Base-by-base conservation (phyloP, 1,284 basidiomycete genomes). In the Puccinia hordei region DNA sequence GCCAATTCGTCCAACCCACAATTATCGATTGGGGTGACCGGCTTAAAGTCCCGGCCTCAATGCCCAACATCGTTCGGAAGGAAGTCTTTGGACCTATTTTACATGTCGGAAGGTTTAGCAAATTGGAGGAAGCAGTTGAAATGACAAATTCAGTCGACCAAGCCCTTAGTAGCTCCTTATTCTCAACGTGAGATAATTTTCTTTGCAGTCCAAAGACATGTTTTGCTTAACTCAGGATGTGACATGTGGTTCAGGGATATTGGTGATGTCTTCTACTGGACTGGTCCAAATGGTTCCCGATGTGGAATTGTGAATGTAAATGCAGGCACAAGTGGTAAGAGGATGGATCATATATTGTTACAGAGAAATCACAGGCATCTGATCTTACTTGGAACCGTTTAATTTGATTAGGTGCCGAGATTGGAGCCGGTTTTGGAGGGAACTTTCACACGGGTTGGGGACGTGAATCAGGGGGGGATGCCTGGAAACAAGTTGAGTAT, bases 131-230 rank as follows among this genome's bases (percentile, higher is more conserved):
- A 86, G 95, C 94, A 12, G 95, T 98, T 84, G 88, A 88, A 84
- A 92, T 93, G 90, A 98, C 98, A 86, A 98, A 98, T 86, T 88
- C 89, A 38, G 95, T 98, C 38, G 92, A 92, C 12, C 95, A 95
- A 87, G 91, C 95, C 24, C 87, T 98, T 74, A 95, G 93, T 55
- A 93, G 92, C 83, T 92, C 92, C 82, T 87, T 98, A 12, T 98
- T 95, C 91, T 97, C 95, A 74, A 83, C 81, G 82, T 83, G 44
- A 35, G 82, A 76, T 49, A 8, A 2, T n/a, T 27, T 22, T 59
- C 71, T 68, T 73, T 24, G 66, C 6, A n/a, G 44, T 41, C 5
- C 17, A 44, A 35, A n/a, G 63, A 19, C 8, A 46, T 4, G 53
- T 19, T 73, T 2, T 57, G n/a, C 13, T 22, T n/a, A 24, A 24